Percentiles rank a stretch among this genome's conserved stretches.
These are phyloP conservation scores for Aspergillus unguis DNA, from an alignment of 2,329 filamentous ascomycete species.

Conservation along the genomic window DNA sequence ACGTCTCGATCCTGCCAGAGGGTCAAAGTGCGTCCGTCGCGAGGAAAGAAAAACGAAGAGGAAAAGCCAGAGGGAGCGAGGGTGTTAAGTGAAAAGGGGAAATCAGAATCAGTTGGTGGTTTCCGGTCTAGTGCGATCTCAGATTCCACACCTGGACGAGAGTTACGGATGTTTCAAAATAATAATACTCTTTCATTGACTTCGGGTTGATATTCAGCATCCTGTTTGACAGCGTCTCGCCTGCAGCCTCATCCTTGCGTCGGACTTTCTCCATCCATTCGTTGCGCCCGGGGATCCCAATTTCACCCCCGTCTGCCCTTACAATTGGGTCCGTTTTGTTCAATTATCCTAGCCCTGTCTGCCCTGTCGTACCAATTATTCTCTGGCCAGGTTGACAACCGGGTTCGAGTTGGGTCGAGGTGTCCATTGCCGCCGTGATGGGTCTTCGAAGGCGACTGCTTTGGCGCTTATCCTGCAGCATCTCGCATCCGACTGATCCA, in stretches of 20 bases:
- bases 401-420: constrained; percentile 4
- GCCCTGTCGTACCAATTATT: constrained; percentile 3
- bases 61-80: constrained; percentile 18
- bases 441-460: constrained; percentile 1
- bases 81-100: constrained; percentile 17
- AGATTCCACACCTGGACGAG: constrained; percentile 6
- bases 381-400: background rate
- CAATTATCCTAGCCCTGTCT: constrained; percentile 4
- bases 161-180: constrained; percentile 9
- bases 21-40: constrained; percentile 22
- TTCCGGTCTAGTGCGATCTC: constrained; percentile 12
- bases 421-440: background rate
- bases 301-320: background rate
- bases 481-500: constrained; percentile 2
- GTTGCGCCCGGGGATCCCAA: constrained; percentile 7
- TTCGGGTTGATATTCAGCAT: background rate
- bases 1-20: constrained; percentile 31
- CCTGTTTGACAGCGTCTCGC: constrained; percentile 5
- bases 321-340: background rate
- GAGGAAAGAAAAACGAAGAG: constrained; percentile 10
- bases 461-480: constrained; percentile 4
- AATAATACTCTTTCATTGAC: constrained; percentile 5
- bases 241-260: constrained; percentile 6
- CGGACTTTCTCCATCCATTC: constrained; percentile 3
- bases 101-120: constrained; percentile 1